These are phyloP conservation scores for Ochetophila trinervis DNA, from an alignment of 306 rosid species.

Conservation along the genomic window DNA sequence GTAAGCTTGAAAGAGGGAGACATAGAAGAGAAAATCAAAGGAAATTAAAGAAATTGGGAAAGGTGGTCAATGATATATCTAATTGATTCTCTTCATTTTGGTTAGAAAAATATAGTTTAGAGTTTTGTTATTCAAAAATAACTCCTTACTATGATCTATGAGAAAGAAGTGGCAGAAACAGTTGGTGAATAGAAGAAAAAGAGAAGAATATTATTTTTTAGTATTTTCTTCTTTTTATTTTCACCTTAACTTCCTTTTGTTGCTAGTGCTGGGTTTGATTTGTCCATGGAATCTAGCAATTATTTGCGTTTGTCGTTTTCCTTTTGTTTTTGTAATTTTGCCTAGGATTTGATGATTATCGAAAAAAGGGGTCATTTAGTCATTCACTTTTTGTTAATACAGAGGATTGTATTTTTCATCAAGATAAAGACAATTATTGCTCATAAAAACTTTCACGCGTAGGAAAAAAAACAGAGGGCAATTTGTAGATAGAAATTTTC, in stretches of 20 bases:
- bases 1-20: conserved; percentile 27
- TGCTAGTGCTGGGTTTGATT: conserved; percentile 34
- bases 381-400: conserved; percentile 1
- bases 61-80: conserved; percentile 34
- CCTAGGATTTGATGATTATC: conserved; percentile 1
- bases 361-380: conserved; percentile 1
- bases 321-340: conserved; percentile 10
- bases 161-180: conserved; percentile 3
- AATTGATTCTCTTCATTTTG: conserved; percentile 18
- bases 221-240: neutral
- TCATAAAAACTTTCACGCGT: neutral
- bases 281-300: conserved; percentile 45
- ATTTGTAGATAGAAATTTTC: neutral
- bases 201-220: neutral
- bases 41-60: conserved; percentile 4
- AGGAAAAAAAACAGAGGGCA: neutral
- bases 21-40: conserved; percentile 49
- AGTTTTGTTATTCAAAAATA: neutral
- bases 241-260: conserved; percentile 11
- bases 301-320: conserved; percentile 30
- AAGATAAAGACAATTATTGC: neutral
- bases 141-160: neutral
- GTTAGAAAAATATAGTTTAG: neutral
- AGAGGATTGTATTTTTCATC: neutral
- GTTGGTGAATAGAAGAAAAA: conserved; percentile 11